Conservation (phyloP, 331 rosid species). For the Pyracantha coccinea region DNA sequence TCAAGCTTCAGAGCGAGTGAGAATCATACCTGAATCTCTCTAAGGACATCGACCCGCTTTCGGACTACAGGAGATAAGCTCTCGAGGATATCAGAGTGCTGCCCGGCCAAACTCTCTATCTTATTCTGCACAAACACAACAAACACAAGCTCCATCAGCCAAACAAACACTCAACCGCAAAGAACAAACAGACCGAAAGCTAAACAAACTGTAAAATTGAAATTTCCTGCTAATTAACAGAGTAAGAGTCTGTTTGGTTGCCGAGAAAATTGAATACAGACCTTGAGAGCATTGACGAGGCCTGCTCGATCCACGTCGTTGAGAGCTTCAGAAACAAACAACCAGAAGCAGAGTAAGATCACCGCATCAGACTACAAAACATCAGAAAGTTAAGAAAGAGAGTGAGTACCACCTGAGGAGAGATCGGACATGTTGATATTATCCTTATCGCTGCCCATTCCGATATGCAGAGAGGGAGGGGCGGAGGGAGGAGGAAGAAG, state of each 20-base stretch:
- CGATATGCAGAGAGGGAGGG: not conserved
- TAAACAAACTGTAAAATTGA: not conserved
- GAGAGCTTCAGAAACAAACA: constrained; percentile 24
- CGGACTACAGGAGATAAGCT: constrained; percentile 44
- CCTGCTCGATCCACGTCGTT: constrained; percentile 45
- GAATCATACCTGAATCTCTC: constrained; percentile 61
- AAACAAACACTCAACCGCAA: not conserved
- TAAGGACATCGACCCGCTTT: constrained; percentile 71
- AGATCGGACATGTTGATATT: constrained; percentile 49
- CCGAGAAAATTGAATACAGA: not conserved
- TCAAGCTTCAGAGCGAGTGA: not conserved
- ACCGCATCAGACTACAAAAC: not conserved
- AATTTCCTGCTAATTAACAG: not conserved
- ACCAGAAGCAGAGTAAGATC: not conserved
- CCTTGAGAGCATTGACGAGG: constrained; percentile 66
- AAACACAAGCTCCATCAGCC: not conserved
- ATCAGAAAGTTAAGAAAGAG: not conserved
- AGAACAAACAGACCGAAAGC: not conserved
- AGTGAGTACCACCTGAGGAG: constrained; percentile 28
- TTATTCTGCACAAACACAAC: constrained; percentile 36
- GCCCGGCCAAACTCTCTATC: constrained; percentile 68
- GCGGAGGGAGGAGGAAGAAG: not conserved
- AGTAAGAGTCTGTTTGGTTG: not conserved
- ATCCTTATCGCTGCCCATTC: constrained; percentile 50
- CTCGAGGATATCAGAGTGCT: constrained; percentile 61